Base-by-base conservation (phyloP, 371 early-diverging fungal genomes). In the Mucor circinelloides region DNA sequence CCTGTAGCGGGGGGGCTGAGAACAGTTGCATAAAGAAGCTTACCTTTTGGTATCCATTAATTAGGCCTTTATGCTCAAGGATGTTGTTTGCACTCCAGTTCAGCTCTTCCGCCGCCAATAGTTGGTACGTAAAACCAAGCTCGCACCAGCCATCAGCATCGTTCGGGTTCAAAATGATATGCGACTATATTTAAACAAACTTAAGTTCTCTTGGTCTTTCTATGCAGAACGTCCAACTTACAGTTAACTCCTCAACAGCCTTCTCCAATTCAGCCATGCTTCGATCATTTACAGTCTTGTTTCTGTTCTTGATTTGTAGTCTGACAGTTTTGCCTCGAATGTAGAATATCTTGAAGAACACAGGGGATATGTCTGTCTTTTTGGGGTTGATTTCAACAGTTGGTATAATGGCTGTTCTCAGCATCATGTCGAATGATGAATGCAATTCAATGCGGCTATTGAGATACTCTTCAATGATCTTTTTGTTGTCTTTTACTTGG, bases 11-110 rank as follows among this genome's bases (percentile, higher is more conserved):
- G 36, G 36, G 36, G 6, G 6, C 27, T 27, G 3, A 57, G 19
- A 1, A 57, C 17, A 31, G 58, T 28, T 25, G 46, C 21, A 34
- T 13, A 17, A 3, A 12, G 21, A 12, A 28, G 2, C 75, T 72
- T 66, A 87, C 87, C 75, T 67, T 81, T 71, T 93, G 93, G 63
- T 84, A 85, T 36, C 79, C 80, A 1, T 81, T 76, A 19, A 93
- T 90, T 10, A 81, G 66, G 4, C 67, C 67, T 28, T 74, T 80
- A 55, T 85, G 82, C 1, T 71, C 73, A 21, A 63, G 69, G 54
- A 93, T 88, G 40, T 90, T 87, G 9, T 73, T 71, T 0, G 93
- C 91, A 68, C 84, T 91, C 83, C 89, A 90, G 8, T 80, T 79
- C 40, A 93, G 64, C 32, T 85, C 84, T 67, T 91, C 92, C 42